Base-by-base conservation (phyloP, 2,329 filamentous ascomycete species). In the Paramyrothecium roridum region DNA sequence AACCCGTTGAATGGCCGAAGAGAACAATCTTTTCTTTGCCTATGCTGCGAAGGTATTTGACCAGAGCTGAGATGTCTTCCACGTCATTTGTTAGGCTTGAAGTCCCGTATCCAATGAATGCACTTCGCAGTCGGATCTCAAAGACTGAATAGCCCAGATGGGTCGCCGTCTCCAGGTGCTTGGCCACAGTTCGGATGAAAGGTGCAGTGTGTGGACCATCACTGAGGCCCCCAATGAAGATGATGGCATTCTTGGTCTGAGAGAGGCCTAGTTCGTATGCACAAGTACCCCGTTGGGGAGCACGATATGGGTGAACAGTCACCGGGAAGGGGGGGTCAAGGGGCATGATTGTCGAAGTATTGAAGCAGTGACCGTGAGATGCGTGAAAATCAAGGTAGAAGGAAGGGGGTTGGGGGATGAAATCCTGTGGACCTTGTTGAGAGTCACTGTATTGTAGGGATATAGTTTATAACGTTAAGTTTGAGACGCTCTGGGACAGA, bases 221-320 rank as follows among this genome's bases (percentile, higher is more conserved):
- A 40, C 80, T 80, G 17, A 92, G 80, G 37, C 89, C 89, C 58
- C 86, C 87, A 59, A 91, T 80, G 72, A 88, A 89, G 57, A 91
- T 70, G 53, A 91, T 70, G 3, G 84, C 85, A 70, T 90, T 84
- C 51, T 68, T 73, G 55, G 75, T 70, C 45, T 70, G 63, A 12
- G 61, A 46, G 17, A 68, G 65, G 22, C 79, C 78, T 19, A 72
- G 63, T 62, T 82, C 80, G 59, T 82, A 82, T 33, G 79, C 79
- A 55, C 72, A 74, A 8, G 74, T 71, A 50, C 71, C 64, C 8
- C 69, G 60, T 16, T 69, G 73, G 4, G 72, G 67, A 6, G 77
- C 78, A 21, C 69, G 63, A 59, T 77, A 80, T 0, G 73, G 75
- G 57, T 82, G 80, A 16, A 76, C 77, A 7, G 68, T 72, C n/a